Evolutionary conservation across 805 yeast species (phyloP), one percentile per base, ranked within the genome.

Genomic region (Teunomyces stri): DNA sequence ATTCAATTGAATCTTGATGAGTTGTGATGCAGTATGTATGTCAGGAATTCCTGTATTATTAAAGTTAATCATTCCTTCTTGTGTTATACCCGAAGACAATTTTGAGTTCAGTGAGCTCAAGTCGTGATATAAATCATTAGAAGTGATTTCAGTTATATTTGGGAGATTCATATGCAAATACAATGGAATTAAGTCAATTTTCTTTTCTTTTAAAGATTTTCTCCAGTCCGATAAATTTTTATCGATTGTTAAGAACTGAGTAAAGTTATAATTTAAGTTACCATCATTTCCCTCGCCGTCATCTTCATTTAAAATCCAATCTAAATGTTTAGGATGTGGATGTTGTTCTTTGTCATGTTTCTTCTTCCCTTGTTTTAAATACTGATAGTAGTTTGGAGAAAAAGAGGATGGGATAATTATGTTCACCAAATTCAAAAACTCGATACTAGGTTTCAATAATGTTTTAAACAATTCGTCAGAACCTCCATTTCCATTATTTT

Each of bases 251-350:
- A 68, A 58, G 47, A 73, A 73, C 47, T 73, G 78, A 43, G 65
- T 65, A 50, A 67, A 72, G 49, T 73, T 72, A 56, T 73, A 72
- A 47, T 73, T 73, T 51, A 73, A 64, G 46, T 73, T 72, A 3
- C 78, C 78, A 53, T 72, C 78, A 49, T 71, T 72, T 5, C 78
- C 76, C 51, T 72, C 78, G 18, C 78, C 78, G 51, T 71, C 78
- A 51, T 72, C 75, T 49, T 73, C 75, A 48, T 71, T 71, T 39
- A 72, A 59, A 20, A 72, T 70, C 74, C 75, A 70, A 49, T 72
- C 76, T 25, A 72, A 58, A 35, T 54, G 56, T 25, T 51, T 45
- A 15, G 52, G 55, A 20, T 57, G 55, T 11, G 47, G 49, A 38
- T 57, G 53, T 4, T 54, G 51, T 12, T 57, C 54, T n/a, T 61